These are phyloP conservation scores for Xylaria venustula DNA, from an alignment of 495 filamentous ascomycete species.

Conservation along the genomic window DNA sequence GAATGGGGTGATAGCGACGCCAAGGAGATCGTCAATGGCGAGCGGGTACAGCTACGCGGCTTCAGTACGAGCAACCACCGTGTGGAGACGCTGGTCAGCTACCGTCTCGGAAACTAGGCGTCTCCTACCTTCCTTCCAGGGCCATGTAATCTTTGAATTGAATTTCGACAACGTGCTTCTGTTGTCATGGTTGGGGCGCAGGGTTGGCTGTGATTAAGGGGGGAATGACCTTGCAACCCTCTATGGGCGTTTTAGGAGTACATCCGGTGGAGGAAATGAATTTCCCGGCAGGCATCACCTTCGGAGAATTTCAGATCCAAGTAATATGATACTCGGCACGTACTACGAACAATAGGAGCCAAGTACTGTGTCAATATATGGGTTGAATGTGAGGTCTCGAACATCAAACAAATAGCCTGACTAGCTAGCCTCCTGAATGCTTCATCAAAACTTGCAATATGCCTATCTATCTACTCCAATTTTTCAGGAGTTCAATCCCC, in stretches of 20 bases:
- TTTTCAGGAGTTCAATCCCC: neutral
- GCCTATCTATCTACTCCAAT: conserved; percentile 4
- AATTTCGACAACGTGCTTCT: neutral
- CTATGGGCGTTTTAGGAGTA: conserved; percentile 12
- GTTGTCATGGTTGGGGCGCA: neutral
- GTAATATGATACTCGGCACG: neutral
- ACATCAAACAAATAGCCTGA: neutral
- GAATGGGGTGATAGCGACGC: conserved; percentile 99
- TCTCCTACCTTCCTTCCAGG: neutral
- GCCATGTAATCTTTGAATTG: neutral
- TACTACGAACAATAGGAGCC: neutral
- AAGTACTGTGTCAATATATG: neutral
- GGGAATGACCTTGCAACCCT: neutral
- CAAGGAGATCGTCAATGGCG: conserved; percentile 93
- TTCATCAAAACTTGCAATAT: neutral
- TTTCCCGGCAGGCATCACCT: neutral
- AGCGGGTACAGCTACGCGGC: conserved; percentile 91
- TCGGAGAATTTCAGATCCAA: no score
- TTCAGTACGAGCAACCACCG: conserved; percentile 93
- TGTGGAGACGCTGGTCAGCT: conserved; percentile 93
- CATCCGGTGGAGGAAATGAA: neutral
- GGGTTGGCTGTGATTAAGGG: neutral
- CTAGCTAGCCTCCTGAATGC: neutral
- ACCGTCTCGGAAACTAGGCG: conserved; percentile 52
- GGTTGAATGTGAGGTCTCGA: neutral